Evolutionary conservation across 2,329 filamentous ascomycete genomes (phyloP).

Genomic region (Lecanosticta acicola): DNA sequence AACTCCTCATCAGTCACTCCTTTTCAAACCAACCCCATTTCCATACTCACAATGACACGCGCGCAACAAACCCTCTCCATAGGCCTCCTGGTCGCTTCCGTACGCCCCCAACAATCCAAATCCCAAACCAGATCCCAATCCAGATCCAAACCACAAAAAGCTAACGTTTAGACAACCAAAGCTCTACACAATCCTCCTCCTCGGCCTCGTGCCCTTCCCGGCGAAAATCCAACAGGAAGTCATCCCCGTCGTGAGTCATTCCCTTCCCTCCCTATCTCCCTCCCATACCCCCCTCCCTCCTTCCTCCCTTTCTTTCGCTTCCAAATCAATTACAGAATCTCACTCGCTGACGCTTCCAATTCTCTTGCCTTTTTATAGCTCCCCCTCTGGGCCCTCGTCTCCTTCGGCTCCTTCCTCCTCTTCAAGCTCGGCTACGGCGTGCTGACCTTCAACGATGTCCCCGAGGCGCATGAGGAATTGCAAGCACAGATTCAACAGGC

Average conservation of each 20-base stretch:
- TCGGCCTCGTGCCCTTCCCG: constrained; percentile 77
- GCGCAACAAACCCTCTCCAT: constrained; percentile 89
- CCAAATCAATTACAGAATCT: not conserved
- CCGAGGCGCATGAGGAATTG: constrained; percentile 81
- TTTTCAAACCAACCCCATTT: constrained; percentile 3
- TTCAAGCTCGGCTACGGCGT: constrained; percentile 89
- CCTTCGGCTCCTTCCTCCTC: constrained; percentile 86
- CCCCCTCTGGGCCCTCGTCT: constrained; percentile 86
- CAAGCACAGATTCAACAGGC: constrained; percentile 77
- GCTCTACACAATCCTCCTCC: constrained; percentile 83
- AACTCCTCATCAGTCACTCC: constrained; percentile 11
- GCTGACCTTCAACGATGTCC: constrained; percentile 93
- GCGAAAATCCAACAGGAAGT: constrained; percentile 73
- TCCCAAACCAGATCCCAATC: too few species aligned
- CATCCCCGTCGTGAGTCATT: constrained; percentile 71
- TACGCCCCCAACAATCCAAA: constrained; percentile 50
- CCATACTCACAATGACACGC: constrained; percentile 65
- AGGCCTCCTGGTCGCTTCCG: constrained; percentile 78
- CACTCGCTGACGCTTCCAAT: not conserved
- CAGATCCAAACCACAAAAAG: too few species aligned
- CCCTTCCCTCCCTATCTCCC: not conserved
- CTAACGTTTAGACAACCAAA: constrained; percentile 37
- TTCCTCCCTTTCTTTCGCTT: not conserved
- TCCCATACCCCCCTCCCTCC: not conserved
- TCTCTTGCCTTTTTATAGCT: constrained; percentile 57